Evolutionary conservation across 2,329 filamentous ascomycete genomes (phyloP).

Genomic region (Teratosphaeria gauchensis): DNA sequence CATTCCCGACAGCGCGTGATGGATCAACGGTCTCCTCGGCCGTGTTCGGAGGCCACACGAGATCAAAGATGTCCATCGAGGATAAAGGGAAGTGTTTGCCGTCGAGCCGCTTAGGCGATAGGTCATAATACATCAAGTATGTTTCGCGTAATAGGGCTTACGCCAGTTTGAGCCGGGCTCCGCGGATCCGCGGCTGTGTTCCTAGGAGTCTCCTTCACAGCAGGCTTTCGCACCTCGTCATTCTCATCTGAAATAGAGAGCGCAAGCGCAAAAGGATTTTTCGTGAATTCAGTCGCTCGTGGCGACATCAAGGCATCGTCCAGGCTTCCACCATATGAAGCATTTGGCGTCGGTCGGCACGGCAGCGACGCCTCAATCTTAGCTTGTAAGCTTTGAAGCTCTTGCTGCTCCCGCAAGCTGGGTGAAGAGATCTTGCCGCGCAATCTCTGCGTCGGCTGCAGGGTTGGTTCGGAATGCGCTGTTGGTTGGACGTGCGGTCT

Average conservation of each 20-base stretch:
- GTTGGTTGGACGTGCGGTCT: background rate
- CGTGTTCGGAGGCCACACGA: background rate
- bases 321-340: background rate
- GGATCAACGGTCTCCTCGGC: background rate
- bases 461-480: background rate
- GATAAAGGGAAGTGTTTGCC: background rate
- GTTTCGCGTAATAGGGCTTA: slow-evolving; percentile 64
- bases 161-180: slow-evolving; percentile 64
- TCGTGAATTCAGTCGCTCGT: slow-evolving; percentile 62
- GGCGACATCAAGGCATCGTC: slow-evolving; percentile 57
- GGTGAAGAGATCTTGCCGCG: slow-evolving; percentile 25
- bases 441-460: slow-evolving; percentile 7
- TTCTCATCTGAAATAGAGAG: slow-evolving; percentile 24
- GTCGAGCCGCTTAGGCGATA: background rate
- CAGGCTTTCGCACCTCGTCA: slow-evolving; percentile 18
- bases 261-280: slow-evolving; percentile 49
- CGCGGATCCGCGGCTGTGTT: slow-evolving; percentile 50
- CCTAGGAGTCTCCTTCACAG: slow-evolving; percentile 37
- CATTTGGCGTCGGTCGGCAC: slow-evolving; percentile 2
- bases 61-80: background rate
- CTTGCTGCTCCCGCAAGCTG: slow-evolving; percentile 23
- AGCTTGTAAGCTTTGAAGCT: slow-evolving; percentile 24
- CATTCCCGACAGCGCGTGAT: background rate
- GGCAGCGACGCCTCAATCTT: slow-evolving; percentile 21
- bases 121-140: slow-evolving; percentile 66